Percentiles rank a stretch among this genome's conserved stretches.
phyloP scores from a whole-genome alignment of 1,139 yeast genomes.

The Yamadazyma pseudoaaseri region DNA sequence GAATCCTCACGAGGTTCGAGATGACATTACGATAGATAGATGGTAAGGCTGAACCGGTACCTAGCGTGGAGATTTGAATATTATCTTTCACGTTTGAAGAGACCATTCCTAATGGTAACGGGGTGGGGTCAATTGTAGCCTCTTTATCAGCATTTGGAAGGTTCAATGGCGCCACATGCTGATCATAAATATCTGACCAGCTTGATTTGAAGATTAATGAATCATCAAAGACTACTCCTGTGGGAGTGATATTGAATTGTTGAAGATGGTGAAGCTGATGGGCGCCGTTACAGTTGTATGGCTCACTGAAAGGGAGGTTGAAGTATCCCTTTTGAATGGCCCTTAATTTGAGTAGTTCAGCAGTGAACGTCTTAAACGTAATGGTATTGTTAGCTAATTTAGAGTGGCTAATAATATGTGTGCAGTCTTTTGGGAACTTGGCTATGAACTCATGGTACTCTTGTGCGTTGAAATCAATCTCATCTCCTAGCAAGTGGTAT shows the following conservation, averaged over 20 bases:
- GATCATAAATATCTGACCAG: slow-evolving; percentile 46
- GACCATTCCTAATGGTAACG: slow-evolving; percentile 18
- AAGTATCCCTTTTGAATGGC: slow-evolving; percentile 52
- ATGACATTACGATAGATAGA: slow-evolving; percentile 81
- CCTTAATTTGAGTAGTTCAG: slow-evolving; percentile 56
- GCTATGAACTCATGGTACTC: slow-evolving; percentile 45
- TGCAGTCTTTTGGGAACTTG: slow-evolving; percentile 48
- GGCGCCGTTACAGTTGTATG: slow-evolving; percentile 10
- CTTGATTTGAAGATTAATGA: slow-evolving; percentile 20
- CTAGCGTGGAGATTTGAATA: slow-evolving; percentile 75
- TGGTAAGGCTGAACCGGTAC: slow-evolving; percentile 95
- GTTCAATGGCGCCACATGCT: slow-evolving; percentile 34
- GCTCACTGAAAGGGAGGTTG: slow-evolving; percentile 44
- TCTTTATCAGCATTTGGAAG: slow-evolving; percentile 15
- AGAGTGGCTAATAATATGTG: slow-evolving; percentile 72
- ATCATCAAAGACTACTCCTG: slow-evolving; percentile 20
- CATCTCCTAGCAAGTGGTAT: slow-evolving; percentile 74
- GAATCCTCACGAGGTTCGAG: slow-evolving; percentile 72
- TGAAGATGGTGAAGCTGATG: slow-evolving; percentile 34
- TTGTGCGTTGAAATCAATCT: slow-evolving; percentile 48
- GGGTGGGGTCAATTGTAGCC: slow-evolving; percentile 18
- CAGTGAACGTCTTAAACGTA: slow-evolving; percentile 55
- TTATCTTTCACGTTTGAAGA: slow-evolving; percentile 39
- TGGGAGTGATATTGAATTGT: slow-evolving; percentile 25
- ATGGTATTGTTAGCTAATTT: slow-evolving; percentile 60